These are phyloP conservation scores for Cercospora zeae-maydis DNA, from an alignment of 2,329 filamentous ascomycete species.

Conservation along the genomic window DNA sequence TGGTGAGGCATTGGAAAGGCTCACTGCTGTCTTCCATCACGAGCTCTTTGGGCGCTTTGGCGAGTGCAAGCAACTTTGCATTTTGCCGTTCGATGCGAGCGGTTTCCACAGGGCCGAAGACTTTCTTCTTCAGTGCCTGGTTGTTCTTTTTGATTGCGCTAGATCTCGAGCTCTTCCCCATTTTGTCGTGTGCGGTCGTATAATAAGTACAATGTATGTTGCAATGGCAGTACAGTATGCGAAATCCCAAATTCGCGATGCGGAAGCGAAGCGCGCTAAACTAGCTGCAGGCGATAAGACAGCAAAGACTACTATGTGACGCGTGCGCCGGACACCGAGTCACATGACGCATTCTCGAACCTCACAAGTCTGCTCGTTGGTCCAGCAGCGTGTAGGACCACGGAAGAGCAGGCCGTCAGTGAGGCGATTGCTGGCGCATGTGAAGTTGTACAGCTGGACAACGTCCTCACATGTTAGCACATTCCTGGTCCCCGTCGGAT, in stretches of 20 bases:
- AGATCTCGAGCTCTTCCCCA: conserved; percentile 84
- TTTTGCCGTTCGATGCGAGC: conserved; percentile 79
- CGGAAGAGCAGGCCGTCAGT: conserved; percentile 3
- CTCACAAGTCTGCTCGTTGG: neutral
- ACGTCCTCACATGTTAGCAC: conserved; percentile 1
- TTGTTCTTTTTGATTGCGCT: conserved; percentile 81
- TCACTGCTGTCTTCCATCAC: conserved; percentile 42
- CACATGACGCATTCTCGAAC: conserved; percentile 4
- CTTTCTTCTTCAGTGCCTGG: conserved; percentile 69
- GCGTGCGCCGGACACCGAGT: neutral
- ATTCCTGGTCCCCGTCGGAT: neutral
- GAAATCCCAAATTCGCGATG: conserved; percentile 1
- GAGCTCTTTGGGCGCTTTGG: conserved; percentile 72
- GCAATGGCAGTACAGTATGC: neutral
- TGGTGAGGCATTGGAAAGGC: neutral
- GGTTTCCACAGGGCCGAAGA: conserved; percentile 79
- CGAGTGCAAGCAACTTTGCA: conserved; percentile 78
- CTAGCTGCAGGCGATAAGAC: neutral
- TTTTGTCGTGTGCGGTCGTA: conserved; percentile 44
- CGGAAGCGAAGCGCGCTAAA: neutral
- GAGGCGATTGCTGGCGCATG: conserved; percentile 3
- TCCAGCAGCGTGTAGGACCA: neutral
- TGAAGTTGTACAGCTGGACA: conserved; percentile 2
- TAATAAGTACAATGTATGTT: neutral
- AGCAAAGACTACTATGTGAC: neutral